A percentile compares a stretch with the other conserved stretches of the same genome.
Conservation (phyloP, 805 yeast genomes). For the Metschnikowia similis region DNA sequence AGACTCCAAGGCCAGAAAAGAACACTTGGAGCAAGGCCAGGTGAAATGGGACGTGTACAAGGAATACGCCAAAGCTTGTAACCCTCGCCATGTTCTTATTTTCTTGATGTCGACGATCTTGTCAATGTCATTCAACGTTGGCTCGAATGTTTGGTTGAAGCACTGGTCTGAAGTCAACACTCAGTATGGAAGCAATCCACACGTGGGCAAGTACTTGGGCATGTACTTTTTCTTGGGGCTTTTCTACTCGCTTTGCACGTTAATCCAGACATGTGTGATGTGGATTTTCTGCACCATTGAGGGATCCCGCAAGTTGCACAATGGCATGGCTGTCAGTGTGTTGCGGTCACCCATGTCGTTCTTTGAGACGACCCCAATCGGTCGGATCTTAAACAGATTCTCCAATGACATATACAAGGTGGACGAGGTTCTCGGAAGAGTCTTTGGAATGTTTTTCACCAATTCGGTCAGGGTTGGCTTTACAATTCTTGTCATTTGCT, state of each 20-base stretch:
- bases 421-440: slow-evolving; percentile 73
- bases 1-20: slow-evolving; percentile 49
- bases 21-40: slow-evolving; percentile 87
- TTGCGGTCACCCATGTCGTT: slow-evolving; percentile 92
- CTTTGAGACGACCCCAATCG: slow-evolving; percentile 94
- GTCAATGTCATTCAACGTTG: slow-evolving; percentile 59
- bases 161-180: slow-evolving; percentile 95
- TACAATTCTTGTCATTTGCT: slow-evolving; percentile 74
- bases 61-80: slow-evolving; percentile 86
- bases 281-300: slow-evolving; percentile 81
- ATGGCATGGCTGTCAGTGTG: slow-evolving; percentile 65
- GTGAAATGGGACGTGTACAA: slow-evolving; percentile 83
- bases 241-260: slow-evolving; percentile 53
- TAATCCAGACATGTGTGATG: slow-evolving; percentile 63
- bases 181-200: slow-evolving; percentile 62
- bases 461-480: slow-evolving; percentile 63
- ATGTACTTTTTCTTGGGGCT: slow-evolving; percentile 75
- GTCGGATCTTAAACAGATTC: slow-evolving; percentile 85
- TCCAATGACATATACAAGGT: slow-evolving; percentile 87
- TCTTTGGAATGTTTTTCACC: slow-evolving; percentile 62
- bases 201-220: slow-evolving; percentile 65
- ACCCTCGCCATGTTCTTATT: slow-evolving; percentile 56
- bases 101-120: slow-evolving; percentile 54
- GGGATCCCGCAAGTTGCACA: slow-evolving; percentile 75
- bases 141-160: slow-evolving; percentile 87